Base-by-base conservation (phyloP, 1,139 yeast species). In the Yamadazyma aaseri region DNA sequence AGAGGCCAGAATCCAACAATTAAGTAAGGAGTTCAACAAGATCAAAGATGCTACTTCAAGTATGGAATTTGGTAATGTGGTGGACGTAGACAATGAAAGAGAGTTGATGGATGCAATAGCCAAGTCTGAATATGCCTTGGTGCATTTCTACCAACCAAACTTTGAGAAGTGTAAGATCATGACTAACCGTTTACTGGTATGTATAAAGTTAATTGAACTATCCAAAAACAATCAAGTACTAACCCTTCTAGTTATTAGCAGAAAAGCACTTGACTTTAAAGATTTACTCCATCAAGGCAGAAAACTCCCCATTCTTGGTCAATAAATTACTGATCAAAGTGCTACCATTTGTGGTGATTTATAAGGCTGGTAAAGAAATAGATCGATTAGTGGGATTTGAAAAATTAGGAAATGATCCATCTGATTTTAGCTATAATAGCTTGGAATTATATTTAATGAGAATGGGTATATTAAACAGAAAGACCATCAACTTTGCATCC, bases 291-390 rank as follows among this genome's bases (percentile, higher is more conserved):
- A 71, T 84, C n/a, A 64, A 71, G 38, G 95, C 86, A 0, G 73
- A 67, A 28, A 60, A 72, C 17, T 84, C 90, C 1, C 89, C 95
- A 2, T 86, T 86, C 50, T 60, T 86, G 32, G 86, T 79, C 3
- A 60, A 76, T 2, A 79, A 76, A 48, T 65, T 86, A 30, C 62
- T 65, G 2, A 65, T 86, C 32, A 76, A 81, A 49, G 80, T 82
- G 5, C 64, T 86, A 7, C 96, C 96, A 1, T 81, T 81, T 47
- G 79, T 85, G 5, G 59, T 82, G 2, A 67, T 79, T n/a, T 86
- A 81, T 50, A 60, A 60, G 21, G 62, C 71, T 20, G 90, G 90
- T 1, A 58, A 66, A 30, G 90, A 84, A 49, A 51, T 64, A 3
- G 67, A 72, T 18, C 58, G 86, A 40, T 53, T 84, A 6, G 70